phyloP scores from a whole-genome alignment of 345 rosid species.

The Gossypium rotundifolium region DNA sequence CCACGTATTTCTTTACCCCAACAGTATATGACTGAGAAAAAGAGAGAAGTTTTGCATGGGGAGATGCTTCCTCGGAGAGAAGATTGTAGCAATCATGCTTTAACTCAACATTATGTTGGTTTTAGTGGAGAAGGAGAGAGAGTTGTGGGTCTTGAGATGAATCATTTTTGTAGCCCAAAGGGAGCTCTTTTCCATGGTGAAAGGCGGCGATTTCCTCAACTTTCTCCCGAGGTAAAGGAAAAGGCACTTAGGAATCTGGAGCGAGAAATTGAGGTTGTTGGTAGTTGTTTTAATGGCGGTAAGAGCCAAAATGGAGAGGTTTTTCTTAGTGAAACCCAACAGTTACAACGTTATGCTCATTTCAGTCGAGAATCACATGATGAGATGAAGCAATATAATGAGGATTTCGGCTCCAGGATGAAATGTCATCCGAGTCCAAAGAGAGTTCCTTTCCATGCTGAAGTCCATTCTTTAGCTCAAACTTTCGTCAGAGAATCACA shows the following conservation, averaged over 20 bases:
- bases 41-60: not conserved
- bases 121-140: not conserved
- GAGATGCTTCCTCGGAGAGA: not conserved
- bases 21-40: not conserved
- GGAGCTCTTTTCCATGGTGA: not conserved
- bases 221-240: not conserved
- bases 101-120: not conserved
- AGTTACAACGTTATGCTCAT: not conserved
- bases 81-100: not conserved
- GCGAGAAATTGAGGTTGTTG: no score
- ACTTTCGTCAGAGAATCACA: not conserved
- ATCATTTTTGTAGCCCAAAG: not conserved
- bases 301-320: no score
- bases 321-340: no score
- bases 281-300: no score
- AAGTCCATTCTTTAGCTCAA: not conserved
- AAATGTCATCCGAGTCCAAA: not conserved
- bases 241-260: not conserved
- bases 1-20: not conserved
- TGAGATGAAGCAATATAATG: not conserved
- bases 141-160: not conserved
- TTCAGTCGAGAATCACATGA: not conserved
- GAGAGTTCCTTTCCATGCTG: not conserved
- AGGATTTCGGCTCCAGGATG: not conserved
- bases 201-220: not conserved